A percentile compares a stretch with the other conserved stretches of the same genome.
These are phyloP conservation scores for Trichoderma simmonsii DNA, from an alignment of 2,329 filamentous ascomycete genomes.

Conservation along the genomic window DNA sequence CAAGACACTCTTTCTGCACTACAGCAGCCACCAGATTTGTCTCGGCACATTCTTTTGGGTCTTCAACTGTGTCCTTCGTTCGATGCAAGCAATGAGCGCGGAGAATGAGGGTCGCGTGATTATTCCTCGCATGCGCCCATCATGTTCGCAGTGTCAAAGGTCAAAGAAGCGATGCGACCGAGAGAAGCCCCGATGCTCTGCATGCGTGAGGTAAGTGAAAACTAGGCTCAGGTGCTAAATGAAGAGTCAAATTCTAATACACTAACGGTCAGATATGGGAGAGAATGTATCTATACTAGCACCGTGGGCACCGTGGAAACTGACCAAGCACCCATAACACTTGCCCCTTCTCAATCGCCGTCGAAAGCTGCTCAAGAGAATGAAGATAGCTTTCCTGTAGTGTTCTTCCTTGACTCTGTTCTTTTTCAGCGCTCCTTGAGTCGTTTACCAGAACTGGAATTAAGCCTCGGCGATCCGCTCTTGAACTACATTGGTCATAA, in stretches of 20 bases:
- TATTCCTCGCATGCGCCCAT: not conserved
- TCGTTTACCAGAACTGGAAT: not conserved
- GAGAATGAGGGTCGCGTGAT: not conserved
- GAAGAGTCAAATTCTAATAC: not conserved
- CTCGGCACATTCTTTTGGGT: not conserved
- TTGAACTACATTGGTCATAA: not conserved
- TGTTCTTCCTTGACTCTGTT: slow-evolving; percentile 1
- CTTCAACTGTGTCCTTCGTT: too few species aligned
- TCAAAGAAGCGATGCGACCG: not conserved
- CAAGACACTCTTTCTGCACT: not conserved
- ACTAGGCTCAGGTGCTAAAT: too few species aligned
- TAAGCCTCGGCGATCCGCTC: not conserved
- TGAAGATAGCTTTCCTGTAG: not conserved
- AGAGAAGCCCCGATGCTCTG: not conserved
- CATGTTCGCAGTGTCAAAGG: not conserved
- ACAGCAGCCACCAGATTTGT: not conserved
- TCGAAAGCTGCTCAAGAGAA: not conserved
- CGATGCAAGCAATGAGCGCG: not conserved
- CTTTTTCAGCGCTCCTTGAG: not conserved
- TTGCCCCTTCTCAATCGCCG: not conserved
- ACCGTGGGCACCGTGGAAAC: not conserved
- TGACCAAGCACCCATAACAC: not conserved
- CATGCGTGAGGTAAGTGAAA: not conserved
- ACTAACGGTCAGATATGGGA: not conserved
- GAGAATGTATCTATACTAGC: not conserved